Base-by-base conservation (phyloP, 345 rosid species). In the Erodium maritimum region DNA sequence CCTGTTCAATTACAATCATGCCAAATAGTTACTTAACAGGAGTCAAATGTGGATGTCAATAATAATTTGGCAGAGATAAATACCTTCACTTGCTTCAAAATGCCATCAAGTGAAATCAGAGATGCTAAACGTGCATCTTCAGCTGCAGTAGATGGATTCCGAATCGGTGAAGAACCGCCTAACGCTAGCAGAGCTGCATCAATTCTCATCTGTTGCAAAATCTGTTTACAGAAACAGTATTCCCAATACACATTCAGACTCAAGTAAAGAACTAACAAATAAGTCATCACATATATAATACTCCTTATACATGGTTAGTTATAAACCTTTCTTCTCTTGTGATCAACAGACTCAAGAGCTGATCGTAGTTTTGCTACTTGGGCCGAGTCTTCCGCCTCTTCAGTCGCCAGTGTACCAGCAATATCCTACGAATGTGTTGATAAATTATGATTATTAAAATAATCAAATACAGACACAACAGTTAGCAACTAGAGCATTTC, bases 51-150 rank as follows among this genome's bases (percentile, higher is more conserved):
- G 48, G 48, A 42, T 42, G 48, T 42, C 0, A 42, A 42, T 42
- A 3, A 12, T 42, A 12, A 42, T 14, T 42, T 42, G 20, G 50
- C 16, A 48, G 57, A 29, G 48, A 65, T 59, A 53, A 57, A 55
- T 70, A 93, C 99, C 99, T 94, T 90, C 80, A 85, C 75, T 83
- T 85, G 97, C 83, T 90, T 94, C 82, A 79, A 68, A 65, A 94
- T 90, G 77, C 84, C 82, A 76, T 94, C 97, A 59, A 94, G 87
- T 59, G 99, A 80, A 55, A 94, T 87, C 14, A 94, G 86, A 70
- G 99, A 90, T 20, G 99, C 99, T 77, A 94, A 75, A 74, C 97
- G n/a, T 50, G 99, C 91, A 80, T 89, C 99, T 81, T 94, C 99
- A 62, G 83, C 83, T 59, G 99, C 97, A 48, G 99, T 93, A 24